Percentiles rank a stretch among this genome's conserved stretches.
phyloP scores from a whole-genome alignment of 768 basidiomycete species.

The Amanita exitialis region DNA sequence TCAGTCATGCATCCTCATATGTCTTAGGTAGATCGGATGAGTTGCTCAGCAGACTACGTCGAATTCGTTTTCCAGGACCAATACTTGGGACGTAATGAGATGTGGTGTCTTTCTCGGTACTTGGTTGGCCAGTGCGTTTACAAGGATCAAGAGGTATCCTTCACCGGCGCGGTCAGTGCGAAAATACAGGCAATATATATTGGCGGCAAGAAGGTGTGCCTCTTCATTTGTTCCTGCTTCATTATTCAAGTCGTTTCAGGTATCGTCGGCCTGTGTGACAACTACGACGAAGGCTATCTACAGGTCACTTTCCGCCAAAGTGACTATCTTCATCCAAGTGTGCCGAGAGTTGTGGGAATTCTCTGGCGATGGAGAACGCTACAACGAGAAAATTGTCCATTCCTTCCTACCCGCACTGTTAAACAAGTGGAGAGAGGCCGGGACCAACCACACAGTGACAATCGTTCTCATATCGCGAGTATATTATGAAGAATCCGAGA shows the following conservation, averaged over 20 bases:
- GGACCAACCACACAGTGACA: slow-evolving; percentile 88
- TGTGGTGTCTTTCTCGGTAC: slow-evolving; percentile 88
- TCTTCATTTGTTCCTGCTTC: slow-evolving; percentile 1
- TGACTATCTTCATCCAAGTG: slow-evolving; percentile 93
- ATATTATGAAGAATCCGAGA: slow-evolving; percentile 73
- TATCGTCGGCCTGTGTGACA: slow-evolving; percentile 75
- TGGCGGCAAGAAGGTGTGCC: slow-evolving; percentile 49
- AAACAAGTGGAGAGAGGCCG: slow-evolving; percentile 69
- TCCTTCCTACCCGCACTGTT: slow-evolving; percentile 91
- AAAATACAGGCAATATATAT: slow-evolving; percentile 77
- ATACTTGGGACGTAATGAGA: slow-evolving; percentile 91
- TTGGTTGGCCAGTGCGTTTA: slow-evolving; percentile 77
- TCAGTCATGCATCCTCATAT: slow-evolving; percentile 7
- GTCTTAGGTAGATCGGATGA: slow-evolving; percentile 54
- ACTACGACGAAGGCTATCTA: slow-evolving; percentile 81
- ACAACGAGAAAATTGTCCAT: slow-evolving; percentile 96
- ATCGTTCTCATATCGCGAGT: slow-evolving; percentile 93
- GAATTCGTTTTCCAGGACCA: slow-evolving; percentile 93
- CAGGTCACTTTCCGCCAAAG: slow-evolving; percentile 83
- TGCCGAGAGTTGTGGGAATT: slow-evolving; percentile 97
- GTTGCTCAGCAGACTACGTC: slow-evolving; percentile 62
- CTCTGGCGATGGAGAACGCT: slow-evolving; percentile 90
- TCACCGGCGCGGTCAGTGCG: slow-evolving; percentile 75
- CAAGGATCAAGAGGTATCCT: slow-evolving; percentile 74
- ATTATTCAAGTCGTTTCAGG: slow-evolving; percentile 29